Base-by-base conservation (phyloP, 192 early-diverging fungal species). In the Mortierella hygrophila region DNA sequence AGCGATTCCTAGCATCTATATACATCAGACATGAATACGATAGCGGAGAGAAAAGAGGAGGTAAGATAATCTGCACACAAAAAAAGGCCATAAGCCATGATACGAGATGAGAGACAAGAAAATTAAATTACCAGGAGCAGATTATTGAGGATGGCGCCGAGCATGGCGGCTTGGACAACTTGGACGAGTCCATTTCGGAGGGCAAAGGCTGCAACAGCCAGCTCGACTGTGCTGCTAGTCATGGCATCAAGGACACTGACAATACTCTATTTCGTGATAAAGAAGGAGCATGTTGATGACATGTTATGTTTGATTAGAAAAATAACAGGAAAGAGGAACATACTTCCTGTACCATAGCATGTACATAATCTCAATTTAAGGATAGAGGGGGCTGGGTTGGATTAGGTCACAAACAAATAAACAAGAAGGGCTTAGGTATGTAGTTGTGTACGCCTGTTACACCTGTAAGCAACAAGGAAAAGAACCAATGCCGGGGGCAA, bases 141-240 rank as follows among this genome's bases (percentile, higher is more conserved):
- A 84, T 99, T 99, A 77, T 95, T 96, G 23, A 99, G 90, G 78
- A 99, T 97, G 35, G 96, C 96, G 16, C 98, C 98, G 20, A 99
- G 90, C 63, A 98, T 88, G 9, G 96, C 83, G 35, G 89, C 86
- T 54, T 87, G 89, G 26, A 89, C 89, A 49, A 89, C 82, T 13
- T 52, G 26, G 29, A 88, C 77, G 3, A 82, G 42, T 47, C 81
- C 82, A 16, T 87, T 87, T 10, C 68, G 47, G 40, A 89, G 72
- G 5, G 89, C 89, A 35, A 87, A 88, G 2, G 77, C 68, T 18
- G 82, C 79, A 47, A 83, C 76, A 9, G 87, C 82, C 71, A 89
- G 70, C 72, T 89, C 89, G 70, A 89, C 80, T 3, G 78, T 60
- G 65, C 83, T 89, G 68, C 89, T 87, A 6, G 89, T 83, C 74